Percentiles rank a stretch among this genome's conserved stretches.
Conservation (phyloP, 1,284 basidiomycete genomes). For the Gymnopus androsaceus region DNA sequence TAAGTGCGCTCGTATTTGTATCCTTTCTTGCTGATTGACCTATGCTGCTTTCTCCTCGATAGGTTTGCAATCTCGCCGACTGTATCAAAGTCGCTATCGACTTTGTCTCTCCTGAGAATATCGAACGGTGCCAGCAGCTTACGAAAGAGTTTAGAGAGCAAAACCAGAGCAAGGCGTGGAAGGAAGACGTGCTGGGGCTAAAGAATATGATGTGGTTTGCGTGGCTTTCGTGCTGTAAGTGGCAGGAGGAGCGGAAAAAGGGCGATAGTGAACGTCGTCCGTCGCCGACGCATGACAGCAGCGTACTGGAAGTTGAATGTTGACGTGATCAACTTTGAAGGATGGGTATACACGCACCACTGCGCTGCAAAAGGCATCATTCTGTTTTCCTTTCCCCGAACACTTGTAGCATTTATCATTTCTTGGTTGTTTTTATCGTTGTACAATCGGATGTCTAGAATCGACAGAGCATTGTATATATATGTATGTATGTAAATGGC, state of each 20-base stretch:
- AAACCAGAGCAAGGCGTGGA: slow-evolving; percentile 87
- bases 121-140: slow-evolving; percentile 80
- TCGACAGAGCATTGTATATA: no score
- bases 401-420: no score
- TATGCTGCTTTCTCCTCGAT: slow-evolving; percentile 9
- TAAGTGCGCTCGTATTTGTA: slow-evolving; percentile 36
- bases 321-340: no score
- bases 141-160: slow-evolving; percentile 88
- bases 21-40: not conserved
- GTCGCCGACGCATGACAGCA: not conserved
- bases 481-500: no score
- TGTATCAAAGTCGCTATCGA: slow-evolving; percentile 97
- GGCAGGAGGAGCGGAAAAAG: slow-evolving; percentile 27
- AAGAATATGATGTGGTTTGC: slow-evolving; percentile 93
- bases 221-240: slow-evolving; percentile 67
- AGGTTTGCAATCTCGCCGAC: slow-evolving; percentile 86
- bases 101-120: slow-evolving; percentile 93
- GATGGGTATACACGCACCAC: no score
- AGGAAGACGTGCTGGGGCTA: slow-evolving; percentile 91
- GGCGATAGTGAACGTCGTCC: not conserved
- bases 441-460: no score
- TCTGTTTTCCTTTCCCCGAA: no score
- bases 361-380: no score
- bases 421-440: no score
- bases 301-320: no score